A percentile compares a stretch with the other conserved stretches of the same genome.
Evolutionary conservation across 1,139 yeast species (phyloP).

Genomic region (Taiozyma onychis): DNA sequence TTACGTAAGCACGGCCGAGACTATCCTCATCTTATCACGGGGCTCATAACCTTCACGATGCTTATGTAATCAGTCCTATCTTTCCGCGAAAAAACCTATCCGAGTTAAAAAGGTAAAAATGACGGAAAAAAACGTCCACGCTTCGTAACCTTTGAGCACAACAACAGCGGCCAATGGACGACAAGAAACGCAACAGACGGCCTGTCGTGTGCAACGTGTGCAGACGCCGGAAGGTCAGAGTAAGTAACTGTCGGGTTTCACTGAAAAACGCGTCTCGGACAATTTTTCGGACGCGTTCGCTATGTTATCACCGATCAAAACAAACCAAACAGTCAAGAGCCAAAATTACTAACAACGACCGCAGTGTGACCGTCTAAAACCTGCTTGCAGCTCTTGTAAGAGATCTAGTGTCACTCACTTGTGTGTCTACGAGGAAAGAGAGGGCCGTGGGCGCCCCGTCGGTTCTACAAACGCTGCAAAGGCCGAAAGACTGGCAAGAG

Average conservation of each 20-base stretch:
- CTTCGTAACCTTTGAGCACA: not conserved
- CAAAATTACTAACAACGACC: constrained; percentile 8
- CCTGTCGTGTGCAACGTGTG: constrained; percentile 24
- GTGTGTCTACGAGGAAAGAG: constrained; percentile 21
- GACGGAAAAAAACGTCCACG: not conserved
- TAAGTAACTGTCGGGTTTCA: constrained; percentile 9
- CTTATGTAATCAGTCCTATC: not conserved
- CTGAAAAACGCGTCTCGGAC: constrained; percentile 3
- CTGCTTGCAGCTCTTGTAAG: constrained; percentile 21
- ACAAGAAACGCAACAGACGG: constrained; percentile 16
- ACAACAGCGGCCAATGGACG: not conserved
- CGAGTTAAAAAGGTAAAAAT: not conserved
- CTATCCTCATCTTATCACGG: not conserved
- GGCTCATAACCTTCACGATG: not conserved
- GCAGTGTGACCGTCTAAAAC: constrained; percentile 24
- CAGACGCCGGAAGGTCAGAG: constrained; percentile 24
- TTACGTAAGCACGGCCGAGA: not conserved
- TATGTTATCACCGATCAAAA: not conserved
- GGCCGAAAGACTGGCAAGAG: not conserved
- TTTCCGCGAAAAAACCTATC: not conserved
- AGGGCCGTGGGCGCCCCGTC: constrained; percentile 4
- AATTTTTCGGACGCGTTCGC: not conserved
- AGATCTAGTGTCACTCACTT: constrained; percentile 20
- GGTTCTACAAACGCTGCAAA: not conserved
- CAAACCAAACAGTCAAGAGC: not conserved